Percentiles rank a stretch among this genome's conserved stretches.
phyloP scores from a whole-genome alignment of 2,329 filamentous ascomycete species.

The Penicillium nordicum region DNA sequence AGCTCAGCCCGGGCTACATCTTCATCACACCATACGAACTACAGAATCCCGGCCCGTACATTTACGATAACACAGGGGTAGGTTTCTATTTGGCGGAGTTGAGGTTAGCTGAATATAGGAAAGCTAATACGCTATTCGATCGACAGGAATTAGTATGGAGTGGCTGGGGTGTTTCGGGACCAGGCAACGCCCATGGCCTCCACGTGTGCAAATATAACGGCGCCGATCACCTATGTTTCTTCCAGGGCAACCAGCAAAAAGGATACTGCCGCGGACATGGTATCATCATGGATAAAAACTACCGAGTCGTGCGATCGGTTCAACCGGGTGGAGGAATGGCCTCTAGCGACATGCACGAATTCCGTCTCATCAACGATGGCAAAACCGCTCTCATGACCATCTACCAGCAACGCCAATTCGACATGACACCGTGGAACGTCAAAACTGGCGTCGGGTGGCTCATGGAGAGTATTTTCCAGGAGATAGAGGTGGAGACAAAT shows the following conservation, averaged over 20 bases:
- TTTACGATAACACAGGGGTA: slow-evolving; percentile 51
- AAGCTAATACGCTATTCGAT: slow-evolving; percentile 11
- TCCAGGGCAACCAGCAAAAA: slow-evolving; percentile 51
- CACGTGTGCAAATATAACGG: slow-evolving; percentile 50
- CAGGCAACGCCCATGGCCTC: slow-evolving; percentile 48
- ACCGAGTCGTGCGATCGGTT: slow-evolving; percentile 49
- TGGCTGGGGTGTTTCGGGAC: slow-evolving; percentile 49
- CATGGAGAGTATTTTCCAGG: slow-evolving; percentile 53
- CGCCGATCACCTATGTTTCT: slow-evolving; percentile 51
- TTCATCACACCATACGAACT: slow-evolving; percentile 51
- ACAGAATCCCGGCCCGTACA: slow-evolving; percentile 49
- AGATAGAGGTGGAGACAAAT: slow-evolving; percentile 51
- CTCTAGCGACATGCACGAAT: slow-evolving; percentile 54
- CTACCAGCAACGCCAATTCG: slow-evolving; percentile 45
- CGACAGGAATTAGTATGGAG: slow-evolving; percentile 49
- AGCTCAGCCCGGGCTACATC: slow-evolving; percentile 48
- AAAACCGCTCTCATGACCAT: slow-evolving; percentile 41
- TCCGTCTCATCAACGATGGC: slow-evolving; percentile 47
- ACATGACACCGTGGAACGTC: slow-evolving; percentile 46
- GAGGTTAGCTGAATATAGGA: neutral
- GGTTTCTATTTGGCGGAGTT: neutral
- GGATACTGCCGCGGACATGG: slow-evolving; percentile 53
- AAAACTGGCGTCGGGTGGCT: slow-evolving; percentile 49
- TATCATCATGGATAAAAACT: slow-evolving; percentile 51
- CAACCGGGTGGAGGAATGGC: slow-evolving; percentile 39